phyloP scores from a whole-genome alignment of 1,284 basidiomycete genomes.

The Pholiota adiposa region DNA sequence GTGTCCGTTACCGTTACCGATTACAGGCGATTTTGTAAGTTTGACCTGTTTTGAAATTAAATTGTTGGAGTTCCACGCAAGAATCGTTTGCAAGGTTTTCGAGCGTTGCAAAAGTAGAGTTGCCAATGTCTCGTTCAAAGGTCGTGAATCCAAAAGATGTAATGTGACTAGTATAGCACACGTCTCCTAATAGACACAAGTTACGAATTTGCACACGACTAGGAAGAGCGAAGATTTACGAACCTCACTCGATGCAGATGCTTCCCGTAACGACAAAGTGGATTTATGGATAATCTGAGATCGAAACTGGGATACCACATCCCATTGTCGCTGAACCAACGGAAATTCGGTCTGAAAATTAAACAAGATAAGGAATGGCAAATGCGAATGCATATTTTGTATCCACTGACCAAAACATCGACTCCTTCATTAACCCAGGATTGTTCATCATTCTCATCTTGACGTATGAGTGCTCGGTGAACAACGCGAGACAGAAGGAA shows the following conservation, averaged over 20 bases:
- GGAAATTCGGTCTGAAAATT: constrained; percentile 73
- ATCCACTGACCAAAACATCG: constrained; percentile 57
- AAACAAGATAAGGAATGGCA: neutral
- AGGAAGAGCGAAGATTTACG: constrained; percentile 17
- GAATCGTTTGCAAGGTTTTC: constrained; percentile 59
- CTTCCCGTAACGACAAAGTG: constrained; percentile 71
- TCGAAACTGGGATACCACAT: constrained; percentile 81
- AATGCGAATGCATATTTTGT: neutral
- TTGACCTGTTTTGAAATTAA: neutral
- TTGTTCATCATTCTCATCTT: constrained; percentile 63
- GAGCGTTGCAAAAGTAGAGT: constrained; percentile 76
- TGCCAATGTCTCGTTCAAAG: constrained; percentile 71
- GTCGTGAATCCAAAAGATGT: constrained; percentile 83
- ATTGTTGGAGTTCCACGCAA: constrained; percentile 40
- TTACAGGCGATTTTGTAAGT: neutral
- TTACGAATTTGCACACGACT: constrained; percentile 11
- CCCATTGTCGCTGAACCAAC: constrained; percentile 89
- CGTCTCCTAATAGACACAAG: constrained; percentile 51
- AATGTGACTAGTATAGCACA: constrained; percentile 81
- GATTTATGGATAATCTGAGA: constrained; percentile 85
- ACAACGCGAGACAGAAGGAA: constrained; percentile 87
- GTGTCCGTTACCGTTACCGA: constrained; percentile 39
- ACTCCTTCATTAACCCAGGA: constrained; percentile 67
- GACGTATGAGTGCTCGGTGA: constrained; percentile 64
- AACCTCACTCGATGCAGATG: constrained; percentile 52